Evolutionary conservation across 1,284 basidiomycete species (phyloP).

Genomic region (Naganishia cerealis): DNA sequence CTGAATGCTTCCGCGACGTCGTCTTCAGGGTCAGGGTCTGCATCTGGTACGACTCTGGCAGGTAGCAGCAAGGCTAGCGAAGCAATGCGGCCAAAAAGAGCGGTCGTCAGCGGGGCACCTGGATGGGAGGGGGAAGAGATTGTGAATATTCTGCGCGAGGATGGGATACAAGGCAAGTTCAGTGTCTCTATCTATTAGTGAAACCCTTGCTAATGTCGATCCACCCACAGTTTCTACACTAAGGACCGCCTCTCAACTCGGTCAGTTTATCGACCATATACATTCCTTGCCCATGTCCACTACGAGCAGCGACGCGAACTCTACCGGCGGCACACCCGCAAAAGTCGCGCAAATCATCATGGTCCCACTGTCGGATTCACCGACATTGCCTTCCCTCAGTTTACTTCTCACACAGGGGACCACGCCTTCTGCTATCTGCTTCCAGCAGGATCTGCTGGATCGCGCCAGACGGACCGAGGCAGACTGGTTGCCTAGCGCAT

Average conservation of each 20-base stretch:
- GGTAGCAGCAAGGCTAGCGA: not conserved
- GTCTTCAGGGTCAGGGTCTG: not conserved
- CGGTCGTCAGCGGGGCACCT: conserved; percentile 35
- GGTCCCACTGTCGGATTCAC: conserved; percentile 50
- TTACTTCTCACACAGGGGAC: conserved; percentile 49
- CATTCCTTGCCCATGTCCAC: conserved; percentile 44
- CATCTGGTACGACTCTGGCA: not conserved
- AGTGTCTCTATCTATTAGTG: not conserved
- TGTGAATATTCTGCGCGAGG: conserved; percentile 45
- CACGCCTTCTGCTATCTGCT: conserved; percentile 52
- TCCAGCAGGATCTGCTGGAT: conserved; percentile 53
- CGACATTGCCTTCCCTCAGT: conserved; percentile 47
- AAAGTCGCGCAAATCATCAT: conserved; percentile 45
- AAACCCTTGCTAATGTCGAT: not conserved
- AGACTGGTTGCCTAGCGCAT: conserved; percentile 48
- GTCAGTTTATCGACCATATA: conserved; percentile 20
- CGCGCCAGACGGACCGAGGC: conserved; percentile 48
- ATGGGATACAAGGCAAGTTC: conserved; percentile 51
- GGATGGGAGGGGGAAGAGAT: conserved; percentile 53
- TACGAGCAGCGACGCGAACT: conserved; percentile 22
- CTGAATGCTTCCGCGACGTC: not conserved
- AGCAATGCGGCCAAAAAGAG: not conserved
- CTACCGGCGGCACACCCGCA: conserved; percentile 27
- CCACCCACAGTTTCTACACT: conserved; percentile 23
- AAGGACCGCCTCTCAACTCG: conserved; percentile 30